Base-by-base conservation (phyloP, 2,329 filamentous ascomycete genomes). In the Fonsecaea pugnacius region DNA sequence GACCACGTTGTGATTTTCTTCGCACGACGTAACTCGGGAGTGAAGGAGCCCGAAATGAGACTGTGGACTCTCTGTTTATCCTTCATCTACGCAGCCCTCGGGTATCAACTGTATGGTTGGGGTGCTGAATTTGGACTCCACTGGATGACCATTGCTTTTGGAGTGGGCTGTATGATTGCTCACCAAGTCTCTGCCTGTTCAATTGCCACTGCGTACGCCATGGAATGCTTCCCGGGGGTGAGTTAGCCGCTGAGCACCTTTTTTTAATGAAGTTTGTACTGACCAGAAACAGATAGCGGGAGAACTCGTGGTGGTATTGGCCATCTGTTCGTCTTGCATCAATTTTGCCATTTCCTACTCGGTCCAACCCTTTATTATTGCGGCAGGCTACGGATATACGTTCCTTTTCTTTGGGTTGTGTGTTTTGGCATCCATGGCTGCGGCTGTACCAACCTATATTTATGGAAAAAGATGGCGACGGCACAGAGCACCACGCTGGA, bases 181-280 rank as follows among this genome's bases (percentile, higher is more conserved):
- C 76, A 79, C 40, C 77, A 79, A 64, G 77, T 79, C 4, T 74
- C 72, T 2, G 74, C 76, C 9, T 77, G 75, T 18, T 76, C 73
- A 56, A 73, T 78, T 38, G 76, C 77, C 2, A 78, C 76, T 1
- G 74, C 76, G 0, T 79, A 79, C 69, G 76, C 76, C 2, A 78
- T 79, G 76, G 77, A 79, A 58, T 78, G 75, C 58, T 78, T 78
- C 51, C 72, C 75, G 30, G 73, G 72, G 55, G 74, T 75, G 65
- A 60, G 71, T 64, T 4, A 9, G 18, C 55, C n/a, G 12, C n/a
- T 33, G 35, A 24, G 7, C 8, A 40, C 36, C 12, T 18, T 51
- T 52, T 38, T 24, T 36, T n/a, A 55, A 35, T 32, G 27, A 12
- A 1, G 43, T 14, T 24, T 5, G 18, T 24, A 27, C 43, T 48